These are phyloP conservation scores for Conidiobolus incongruus DNA, from an alignment of 371 early-diverging fungal genomes.

Conservation along the genomic window DNA sequence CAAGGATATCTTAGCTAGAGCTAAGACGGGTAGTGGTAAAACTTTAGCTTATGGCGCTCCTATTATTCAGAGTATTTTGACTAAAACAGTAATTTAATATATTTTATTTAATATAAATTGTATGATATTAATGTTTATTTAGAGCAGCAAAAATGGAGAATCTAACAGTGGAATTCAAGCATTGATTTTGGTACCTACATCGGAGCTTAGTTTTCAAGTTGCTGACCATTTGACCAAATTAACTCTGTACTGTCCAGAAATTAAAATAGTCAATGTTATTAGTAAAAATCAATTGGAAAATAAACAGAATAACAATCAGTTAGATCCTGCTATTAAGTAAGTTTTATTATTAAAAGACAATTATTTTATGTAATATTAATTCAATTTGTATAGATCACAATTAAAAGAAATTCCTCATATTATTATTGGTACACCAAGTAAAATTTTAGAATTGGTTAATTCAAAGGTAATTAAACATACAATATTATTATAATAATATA, in stretches of 20 bases:
- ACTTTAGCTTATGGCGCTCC: slow-evolving; percentile 95
- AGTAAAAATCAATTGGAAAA: too few species aligned
- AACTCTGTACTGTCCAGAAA: slow-evolving; percentile 36
- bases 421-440: slow-evolving; percentile 62
- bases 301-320: too few species aligned
- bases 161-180: slow-evolving; percentile 7
- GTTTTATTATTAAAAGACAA: too few species aligned
- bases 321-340: too few species aligned
- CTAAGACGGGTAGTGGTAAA: slow-evolving; percentile 98
- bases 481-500: not conserved
- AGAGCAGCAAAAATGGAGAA: not conserved
- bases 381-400: slow-evolving; percentile 1
- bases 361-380: too few species aligned
- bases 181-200: slow-evolving; percentile 83
- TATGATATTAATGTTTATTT: not conserved
- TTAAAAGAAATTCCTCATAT: slow-evolving; percentile 34
- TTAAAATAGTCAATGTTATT: slow-evolving; percentile 47
- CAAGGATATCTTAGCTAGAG: slow-evolving; percentile 90
- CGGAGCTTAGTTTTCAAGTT: slow-evolving; percentile 91
- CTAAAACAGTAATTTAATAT: slow-evolving; percentile 24
- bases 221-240: slow-evolving; percentile 44
- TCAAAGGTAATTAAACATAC: slow-evolving; percentile 10
- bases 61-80: slow-evolving; percentile 71
- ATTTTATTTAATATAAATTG: not conserved
- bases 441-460: slow-evolving; percentile 45